phyloP scores from a whole-genome alignment of 305 asterid genomes.

The Fraxinus angustifolia region DNA sequence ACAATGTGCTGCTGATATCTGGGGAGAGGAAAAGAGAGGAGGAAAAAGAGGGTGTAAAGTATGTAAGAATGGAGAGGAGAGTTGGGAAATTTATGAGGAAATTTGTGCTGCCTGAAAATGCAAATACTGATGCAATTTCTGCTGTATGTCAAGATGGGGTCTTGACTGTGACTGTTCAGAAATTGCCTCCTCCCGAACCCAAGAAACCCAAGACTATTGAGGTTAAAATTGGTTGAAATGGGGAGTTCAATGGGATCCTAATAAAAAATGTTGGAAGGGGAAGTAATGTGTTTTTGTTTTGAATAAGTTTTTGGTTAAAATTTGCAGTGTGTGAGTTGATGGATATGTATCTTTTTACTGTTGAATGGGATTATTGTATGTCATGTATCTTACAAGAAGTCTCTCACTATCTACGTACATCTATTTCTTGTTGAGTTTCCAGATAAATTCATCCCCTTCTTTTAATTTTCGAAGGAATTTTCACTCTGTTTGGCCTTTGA shows the following conservation, averaged over 20 bases:
- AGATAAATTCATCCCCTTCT: not conserved
- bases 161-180: conserved; percentile 61
- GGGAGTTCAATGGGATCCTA: not conserved
- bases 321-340: not conserved
- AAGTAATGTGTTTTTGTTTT: not conserved
- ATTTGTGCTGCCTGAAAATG: conserved; percentile 62
- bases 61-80: conserved; percentile 64
- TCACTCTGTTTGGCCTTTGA: not conserved
- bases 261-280: not conserved
- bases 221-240: conserved; percentile 53
- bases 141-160: conserved; percentile 76
- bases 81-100: conserved; percentile 67
- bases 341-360: not conserved
- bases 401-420: not conserved
- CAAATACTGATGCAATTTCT: conserved; percentile 46
- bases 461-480: not conserved
- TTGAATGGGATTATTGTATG: not conserved
- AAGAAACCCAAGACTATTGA: conserved; percentile 67
- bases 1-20: conserved; percentile 45
- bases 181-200: conserved; percentile 70
- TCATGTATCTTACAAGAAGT: not conserved
- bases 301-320: not conserved
- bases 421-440: not conserved
- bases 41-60: conserved; percentile 55
- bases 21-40: conserved; percentile 66